Percentiles rank a stretch among this genome's conserved stretches.
These are phyloP conservation scores for Hsuehochloa calcarea DNA, from an alignment of 176 grass and related monocot genomes.

Conservation along the genomic window DNA sequence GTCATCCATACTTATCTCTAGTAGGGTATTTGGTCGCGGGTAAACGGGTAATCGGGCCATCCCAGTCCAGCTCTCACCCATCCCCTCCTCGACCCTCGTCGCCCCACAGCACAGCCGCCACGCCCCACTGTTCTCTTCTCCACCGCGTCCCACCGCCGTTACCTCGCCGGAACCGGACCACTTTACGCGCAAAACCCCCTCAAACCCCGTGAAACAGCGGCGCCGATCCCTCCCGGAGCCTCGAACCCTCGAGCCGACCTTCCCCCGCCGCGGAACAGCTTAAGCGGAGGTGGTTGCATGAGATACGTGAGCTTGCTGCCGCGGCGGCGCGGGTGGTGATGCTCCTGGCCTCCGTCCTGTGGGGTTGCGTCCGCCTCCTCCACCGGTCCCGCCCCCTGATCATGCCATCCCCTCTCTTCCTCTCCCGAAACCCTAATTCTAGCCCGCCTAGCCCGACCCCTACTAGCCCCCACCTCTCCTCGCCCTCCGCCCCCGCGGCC, in stretches of 20 bases:
- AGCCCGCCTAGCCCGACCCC: background rate
- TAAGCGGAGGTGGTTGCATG: conserved; percentile 38
- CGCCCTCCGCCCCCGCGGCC: conserved; percentile 5
- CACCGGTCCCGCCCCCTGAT: conserved; percentile 38
- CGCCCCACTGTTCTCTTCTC: background rate
- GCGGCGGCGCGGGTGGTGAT: conserved; percentile 48
- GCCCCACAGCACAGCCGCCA: conserved; percentile 27
- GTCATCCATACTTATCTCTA: no score
- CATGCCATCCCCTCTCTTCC: conserved; percentile 56
- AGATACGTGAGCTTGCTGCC: conserved; percentile 31
- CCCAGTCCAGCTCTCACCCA: no score
- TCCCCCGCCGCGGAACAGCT: background rate
- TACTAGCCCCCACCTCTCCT: background rate
- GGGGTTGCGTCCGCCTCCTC: conserved; percentile 48
- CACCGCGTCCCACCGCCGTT: background rate
- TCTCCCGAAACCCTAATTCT: conserved; percentile 54
- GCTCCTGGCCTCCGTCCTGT: conserved; percentile 56
- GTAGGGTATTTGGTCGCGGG: no score
- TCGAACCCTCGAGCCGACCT: background rate
- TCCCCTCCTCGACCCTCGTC: no score
- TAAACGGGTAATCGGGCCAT: no score
- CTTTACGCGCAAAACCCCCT: no score
- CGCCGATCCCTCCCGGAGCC: background rate
- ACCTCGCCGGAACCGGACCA: conserved; percentile 3
- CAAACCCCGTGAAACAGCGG: background rate